Evolutionary conservation across 75 land plant species (phyloP), one percentile per base, ranked within the genome.

Genomic region (Isoetes taiwanensis): DNA sequence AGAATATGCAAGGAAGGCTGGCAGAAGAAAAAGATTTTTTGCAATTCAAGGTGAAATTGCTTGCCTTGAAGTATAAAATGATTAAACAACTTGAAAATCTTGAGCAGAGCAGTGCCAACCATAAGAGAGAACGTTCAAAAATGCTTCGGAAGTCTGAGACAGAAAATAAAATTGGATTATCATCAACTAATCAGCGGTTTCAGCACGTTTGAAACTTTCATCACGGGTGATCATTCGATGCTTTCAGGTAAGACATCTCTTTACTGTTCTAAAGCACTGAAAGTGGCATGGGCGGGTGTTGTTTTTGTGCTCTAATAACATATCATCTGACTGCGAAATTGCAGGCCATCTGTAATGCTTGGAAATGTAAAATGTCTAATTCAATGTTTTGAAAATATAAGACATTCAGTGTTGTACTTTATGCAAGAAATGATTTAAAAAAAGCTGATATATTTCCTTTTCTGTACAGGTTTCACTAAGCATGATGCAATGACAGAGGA

Each of bases 21-120:
- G 55, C 56, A 2, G 69, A 38, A 58, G 64, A 67, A 57, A 78
- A 60, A 52, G 39, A 38, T 12, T 48, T 35, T 46, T 30, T 68
- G 21, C 70, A 30, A 32, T 83, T 83, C 28, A 83, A 80, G 69
- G 88, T 83, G 43, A 59, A 58, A 30, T 76, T 67, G 28, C 54
- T 86, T 23, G 59, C 68, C 19, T 64, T 82, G 31, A 80, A 78
- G 60, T 86, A 58, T 59, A 76, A 74, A 66, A 71, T 63, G 9
- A 67, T 76, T n/a, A 73, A 62, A 10, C 65, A 71, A 27, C 23
- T 68, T 4, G 83, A 86, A 84, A 82, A 75, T 68, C 95, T 76
- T 33, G 82, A 73, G 42, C 37, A 74, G 52, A 39, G 24, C 3
- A 53, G 41, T 1, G 42, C 32, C 29, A 37, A 25, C 16, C 21